Evolutionary conservation across 345 rosid genomes (phyloP).

Genomic region (Gossypium stocksii): DNA sequence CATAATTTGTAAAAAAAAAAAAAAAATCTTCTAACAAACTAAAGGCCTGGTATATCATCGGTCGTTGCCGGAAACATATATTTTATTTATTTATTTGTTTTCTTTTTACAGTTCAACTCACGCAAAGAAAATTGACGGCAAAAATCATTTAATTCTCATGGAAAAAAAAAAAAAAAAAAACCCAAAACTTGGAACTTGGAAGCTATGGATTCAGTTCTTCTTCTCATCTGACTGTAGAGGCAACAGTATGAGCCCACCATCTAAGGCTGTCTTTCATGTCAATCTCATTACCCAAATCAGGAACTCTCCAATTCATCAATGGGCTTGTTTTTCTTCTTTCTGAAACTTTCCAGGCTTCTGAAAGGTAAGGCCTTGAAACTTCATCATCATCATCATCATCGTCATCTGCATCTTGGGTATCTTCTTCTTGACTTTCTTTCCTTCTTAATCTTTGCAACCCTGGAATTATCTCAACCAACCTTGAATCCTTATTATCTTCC

Average conservation of each 20-base stretch:
- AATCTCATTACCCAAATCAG: conserved; percentile 41
- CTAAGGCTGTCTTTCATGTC: conserved; percentile 58
- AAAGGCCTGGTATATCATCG: background rate
- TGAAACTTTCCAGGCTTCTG: conserved; percentile 70
- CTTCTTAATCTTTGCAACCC: conserved; percentile 57
- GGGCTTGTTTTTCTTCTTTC: conserved; percentile 35
- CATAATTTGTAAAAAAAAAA: background rate
- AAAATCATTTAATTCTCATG: background rate
- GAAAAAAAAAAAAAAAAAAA: background rate
- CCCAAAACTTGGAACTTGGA: conserved; percentile 35
- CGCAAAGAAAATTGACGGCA: background rate
- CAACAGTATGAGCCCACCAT: conserved; percentile 80
- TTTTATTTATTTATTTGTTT: background rate
- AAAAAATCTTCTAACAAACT: no score
- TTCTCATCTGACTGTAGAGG: conserved; percentile 48
- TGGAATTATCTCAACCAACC: conserved; percentile 66
- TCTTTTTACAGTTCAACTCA: background rate
- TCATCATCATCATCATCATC: conserved; percentile 2
- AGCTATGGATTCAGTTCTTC: background rate
- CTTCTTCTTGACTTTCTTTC: conserved; percentile 21
- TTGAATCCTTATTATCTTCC: conserved; percentile 60
- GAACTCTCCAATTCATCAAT: conserved; percentile 57
- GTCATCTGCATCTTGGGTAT: background rate
- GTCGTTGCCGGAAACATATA: background rate
- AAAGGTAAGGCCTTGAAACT: conserved; percentile 66